Base-by-base conservation (phyloP, 257 asterid species). In the Thymus mandschuricus region DNA sequence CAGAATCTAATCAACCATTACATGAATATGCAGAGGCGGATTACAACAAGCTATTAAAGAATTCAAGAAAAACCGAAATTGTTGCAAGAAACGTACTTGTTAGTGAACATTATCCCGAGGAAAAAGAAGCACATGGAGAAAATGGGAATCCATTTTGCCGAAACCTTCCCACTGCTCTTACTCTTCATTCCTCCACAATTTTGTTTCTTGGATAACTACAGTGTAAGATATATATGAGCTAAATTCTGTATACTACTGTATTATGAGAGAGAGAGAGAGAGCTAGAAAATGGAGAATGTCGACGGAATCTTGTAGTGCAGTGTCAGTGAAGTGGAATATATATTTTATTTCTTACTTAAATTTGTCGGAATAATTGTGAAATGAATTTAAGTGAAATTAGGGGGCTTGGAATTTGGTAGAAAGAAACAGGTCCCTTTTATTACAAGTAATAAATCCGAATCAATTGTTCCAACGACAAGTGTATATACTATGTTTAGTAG, bases 81-180 rank as follows among this genome's bases (percentile, higher is more conserved):
- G n/a, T n/a, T n/a, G n/a, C n/a, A n/a, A n/a, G n/a, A n/a, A n/a
- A n/a, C n/a, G n/a, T n/a, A n/a, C n/a, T n/a, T n/a, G n/a, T n/a
- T n/a, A n/a, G n/a, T n/a, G n/a, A n/a, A n/a, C n/a, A n/a, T n/a
- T n/a, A n/a, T n/a, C n/a, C n/a, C n/a, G n/a, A n/a, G n/a, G n/a
- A n/a, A n/a, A n/a, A n/a, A n/a, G n/a, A n/a, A n/a, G n/a, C 74
- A 79, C 29, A 89, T 70, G 69, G 96, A 88, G 81, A 87, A 87
- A 70, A 92, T 65, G 29, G 97, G 97, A 76, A 89, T 74, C 96
- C 97, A 92, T 80, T 82, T 84, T 5, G 76, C 79, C 50, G 97
- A 85, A 21, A 92, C 88, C 76, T 85, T 89, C 54, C 80, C 84
- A 73, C 64, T 81, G 81, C 65, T 80, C 72, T 80, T 86, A 77